Percentiles rank a stretch among this genome's conserved stretches.
Evolutionary conservation across 1,284 basidiomycete genomes (phyloP).

Genomic region (Kwoniella shivajii): DNA sequence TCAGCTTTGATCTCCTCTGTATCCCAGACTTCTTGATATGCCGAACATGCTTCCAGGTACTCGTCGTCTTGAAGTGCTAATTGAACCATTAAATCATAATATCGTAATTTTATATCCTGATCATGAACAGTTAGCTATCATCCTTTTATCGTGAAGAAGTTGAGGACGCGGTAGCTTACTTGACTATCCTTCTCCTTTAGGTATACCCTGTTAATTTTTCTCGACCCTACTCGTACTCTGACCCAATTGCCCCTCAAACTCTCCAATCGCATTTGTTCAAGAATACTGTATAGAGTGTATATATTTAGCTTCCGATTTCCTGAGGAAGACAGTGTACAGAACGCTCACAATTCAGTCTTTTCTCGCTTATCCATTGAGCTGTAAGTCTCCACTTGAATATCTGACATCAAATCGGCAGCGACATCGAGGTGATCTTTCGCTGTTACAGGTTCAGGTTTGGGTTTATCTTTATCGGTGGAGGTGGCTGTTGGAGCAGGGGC

Average conservation of each 20-base stretch:
- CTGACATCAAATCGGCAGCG: slow-evolving; percentile 86
- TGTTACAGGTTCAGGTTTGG: slow-evolving; percentile 52
- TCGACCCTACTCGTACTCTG: slow-evolving; percentile 83
- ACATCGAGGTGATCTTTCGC: slow-evolving; percentile 66
- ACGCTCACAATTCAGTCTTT: slow-evolving; percentile 83
- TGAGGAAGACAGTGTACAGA: not conserved
- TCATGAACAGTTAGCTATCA: slow-evolving; percentile 4
- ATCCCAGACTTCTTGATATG: slow-evolving; percentile 95
- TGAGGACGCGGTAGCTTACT: slow-evolving; percentile 57
- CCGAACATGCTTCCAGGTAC: slow-evolving; percentile 92
- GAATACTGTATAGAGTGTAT: slow-evolving; percentile 58
- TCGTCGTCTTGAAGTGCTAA: slow-evolving; percentile 80
- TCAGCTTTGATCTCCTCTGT: slow-evolving; percentile 88
- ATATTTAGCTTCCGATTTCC: not conserved
- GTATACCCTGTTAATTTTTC: slow-evolving; percentile 94
- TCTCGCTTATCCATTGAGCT: slow-evolving; percentile 97
- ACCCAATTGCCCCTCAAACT: slow-evolving; percentile 77
- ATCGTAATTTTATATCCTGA: slow-evolving; percentile 93
- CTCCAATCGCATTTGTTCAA: slow-evolving; percentile 97
- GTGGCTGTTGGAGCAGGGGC: slow-evolving; percentile 16
- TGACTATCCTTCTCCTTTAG: slow-evolving; percentile 85
- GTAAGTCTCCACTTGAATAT: slow-evolving; percentile 98
- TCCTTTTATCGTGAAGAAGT: not conserved
- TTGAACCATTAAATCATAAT: slow-evolving; percentile 94
- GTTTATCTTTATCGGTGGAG: slow-evolving; percentile 40